Evolutionary conservation across 345 rosid genomes (phyloP).

Genomic region (Eucalyptus pauciflora): DNA sequence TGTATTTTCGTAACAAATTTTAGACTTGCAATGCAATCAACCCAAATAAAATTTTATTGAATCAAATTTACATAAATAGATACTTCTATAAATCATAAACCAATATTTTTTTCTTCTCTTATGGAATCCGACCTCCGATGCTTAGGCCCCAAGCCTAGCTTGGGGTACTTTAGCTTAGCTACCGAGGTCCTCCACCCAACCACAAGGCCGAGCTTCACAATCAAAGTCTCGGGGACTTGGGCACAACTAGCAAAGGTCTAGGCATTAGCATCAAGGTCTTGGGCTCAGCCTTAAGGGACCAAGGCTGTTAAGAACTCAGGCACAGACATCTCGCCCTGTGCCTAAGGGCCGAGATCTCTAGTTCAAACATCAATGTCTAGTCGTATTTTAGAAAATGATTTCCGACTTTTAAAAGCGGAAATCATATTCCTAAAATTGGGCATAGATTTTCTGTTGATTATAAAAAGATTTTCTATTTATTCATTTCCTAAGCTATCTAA

Average conservation of each 20-base stretch:
- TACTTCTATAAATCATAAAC: neutral
- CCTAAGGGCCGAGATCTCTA: fast-evolving
- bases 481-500: neutral
- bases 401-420: no score
- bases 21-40: no score
- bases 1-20: fast-evolving
- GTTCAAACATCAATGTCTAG: neutral
- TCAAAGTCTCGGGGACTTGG: no score
- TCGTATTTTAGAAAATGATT: no score
- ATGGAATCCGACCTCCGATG: fast-evolving
- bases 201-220: no score
- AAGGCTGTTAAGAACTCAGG: fast-evolving
- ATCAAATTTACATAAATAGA: neutral
- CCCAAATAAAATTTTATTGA: neutral
- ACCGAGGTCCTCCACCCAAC: no score
- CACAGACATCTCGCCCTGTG: fast-evolving
- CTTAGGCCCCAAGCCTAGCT: no score
- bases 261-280: neutral
- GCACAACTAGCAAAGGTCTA: neutral
- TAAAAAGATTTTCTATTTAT: no score
- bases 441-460: neutral
- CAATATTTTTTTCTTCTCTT: neutral
- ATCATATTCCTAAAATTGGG: neutral
- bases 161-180: no score
- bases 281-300: neutral